Percentiles rank a stretch among this genome's conserved stretches.
phyloP scores from a whole-genome alignment of 1,139 yeast genomes.

The Yamadazyma diospyri region DNA sequence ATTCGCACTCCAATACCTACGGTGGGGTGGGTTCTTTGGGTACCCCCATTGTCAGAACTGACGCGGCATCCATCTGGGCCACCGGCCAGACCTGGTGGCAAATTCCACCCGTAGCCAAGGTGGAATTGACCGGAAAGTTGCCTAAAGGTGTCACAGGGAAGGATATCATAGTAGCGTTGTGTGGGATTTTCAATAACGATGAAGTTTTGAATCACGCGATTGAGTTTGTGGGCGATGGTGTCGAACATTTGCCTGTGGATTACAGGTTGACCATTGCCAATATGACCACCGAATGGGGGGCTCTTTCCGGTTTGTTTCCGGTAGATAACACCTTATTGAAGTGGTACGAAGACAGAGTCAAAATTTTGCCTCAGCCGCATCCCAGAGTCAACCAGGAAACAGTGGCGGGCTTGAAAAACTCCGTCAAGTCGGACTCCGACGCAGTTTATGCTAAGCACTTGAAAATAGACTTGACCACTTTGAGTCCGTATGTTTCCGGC shows the following conservation, averaged over 20 bases:
- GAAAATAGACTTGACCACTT: slow-evolving; percentile 72
- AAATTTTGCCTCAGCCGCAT: slow-evolving; percentile 72
- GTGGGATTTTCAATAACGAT: slow-evolving; percentile 93
- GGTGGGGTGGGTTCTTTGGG: slow-evolving; percentile 97
- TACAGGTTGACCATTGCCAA: slow-evolving; percentile 94
- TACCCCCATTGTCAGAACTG: slow-evolving; percentile 96
- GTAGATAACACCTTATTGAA: slow-evolving; percentile 73
- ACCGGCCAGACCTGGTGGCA: slow-evolving; percentile 99
- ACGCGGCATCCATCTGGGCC: slow-evolving; percentile 99
- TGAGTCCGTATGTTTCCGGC: slow-evolving; percentile 92
- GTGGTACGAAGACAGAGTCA: slow-evolving; percentile 71
- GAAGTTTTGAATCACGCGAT: slow-evolving; percentile 97
- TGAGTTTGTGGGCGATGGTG: slow-evolving; percentile 89
- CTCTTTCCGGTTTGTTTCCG: slow-evolving; percentile 93
- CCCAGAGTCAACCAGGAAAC: slow-evolving; percentile 73
- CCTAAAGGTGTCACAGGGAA: slow-evolving; percentile 92
- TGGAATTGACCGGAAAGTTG: slow-evolving; percentile 75
- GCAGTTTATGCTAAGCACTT: slow-evolving; percentile 87
- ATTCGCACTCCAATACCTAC: slow-evolving; percentile 95
- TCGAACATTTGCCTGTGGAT: slow-evolving; percentile 72
- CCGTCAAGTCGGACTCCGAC: slow-evolving; percentile 61
- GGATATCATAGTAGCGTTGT: slow-evolving; percentile 92
- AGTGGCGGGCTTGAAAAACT: slow-evolving; percentile 46
- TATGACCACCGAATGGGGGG: slow-evolving; percentile 99
- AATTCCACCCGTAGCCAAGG: slow-evolving; percentile 97